Evolutionary conservation across 495 filamentous ascomycete species (phyloP), one percentile per base, ranked within the genome.

Genomic region (Penicillium subrubescens): DNA sequence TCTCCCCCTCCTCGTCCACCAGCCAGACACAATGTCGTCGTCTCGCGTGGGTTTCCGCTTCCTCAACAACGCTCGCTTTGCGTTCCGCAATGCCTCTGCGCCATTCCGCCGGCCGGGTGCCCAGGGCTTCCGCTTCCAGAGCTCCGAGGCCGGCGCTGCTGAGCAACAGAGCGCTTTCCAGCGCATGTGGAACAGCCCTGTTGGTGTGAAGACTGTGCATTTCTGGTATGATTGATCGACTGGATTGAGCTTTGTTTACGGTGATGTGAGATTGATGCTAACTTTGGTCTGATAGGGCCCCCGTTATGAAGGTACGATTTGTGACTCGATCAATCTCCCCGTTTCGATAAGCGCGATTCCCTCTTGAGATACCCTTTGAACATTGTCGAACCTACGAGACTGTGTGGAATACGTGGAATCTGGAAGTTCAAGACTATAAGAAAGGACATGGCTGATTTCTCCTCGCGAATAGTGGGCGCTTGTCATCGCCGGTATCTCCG

Each of bases 141-240:
- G 84, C 76, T 87, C 88, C 37, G 84, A 82, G 66, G 80, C 85
- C 48, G 78, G 77, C 25, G 75, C 83, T 31, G 75, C 79, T 17
- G 77, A 79, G 63, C 75, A 87, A 67, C 81, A 88, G 75, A 87
- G 78, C 71, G 86, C 80, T 71, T 82, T 91, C 74, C 84, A 87
- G 81, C 86, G 86, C 74, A 81, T 94, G 77, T 96, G 90, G 91
- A 89, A 92, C 77, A 93, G 91, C 79, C 90, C 91, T 19, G 79
- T 96, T 60, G 93, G 93, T 31, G 73, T 96, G 37, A 96, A 97
- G 88, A 99, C 95, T 60, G 93, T 99, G 73, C 95, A 99, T 79
- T 99, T 99, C 82, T 99, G 95, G 90, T 96, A 79, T 66, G 87
- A 69, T 33, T 31, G 12, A 4, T 33, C 27, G 23, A 2, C 59